These are phyloP conservation scores for Botryosphaeria agaves DNA, from an alignment of 2,329 filamentous ascomycete species.

Conservation along the genomic window DNA sequence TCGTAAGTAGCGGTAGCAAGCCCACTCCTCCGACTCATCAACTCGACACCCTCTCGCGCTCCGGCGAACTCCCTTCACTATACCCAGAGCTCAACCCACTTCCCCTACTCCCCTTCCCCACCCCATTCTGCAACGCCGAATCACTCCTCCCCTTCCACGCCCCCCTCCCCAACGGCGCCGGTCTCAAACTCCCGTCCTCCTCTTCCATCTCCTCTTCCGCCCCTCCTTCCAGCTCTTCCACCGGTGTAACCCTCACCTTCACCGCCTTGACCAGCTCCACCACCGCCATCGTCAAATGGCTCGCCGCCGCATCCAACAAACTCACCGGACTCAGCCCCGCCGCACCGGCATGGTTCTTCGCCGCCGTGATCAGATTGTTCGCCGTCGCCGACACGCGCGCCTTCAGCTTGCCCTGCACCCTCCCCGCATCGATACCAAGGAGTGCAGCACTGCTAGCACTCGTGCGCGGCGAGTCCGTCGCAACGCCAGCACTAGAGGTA, in stretches of 20 bases:
- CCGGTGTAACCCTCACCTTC: slow-evolving; percentile 64
- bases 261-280: slow-evolving; percentile 71
- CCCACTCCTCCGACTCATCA: no score
- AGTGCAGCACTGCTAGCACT: slow-evolving; percentile 12
- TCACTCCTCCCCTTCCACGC: no score
- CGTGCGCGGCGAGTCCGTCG: slow-evolving; percentile 9
- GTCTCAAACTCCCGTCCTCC: background rate
- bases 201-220: slow-evolving; percentile 34
- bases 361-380: slow-evolving; percentile 88
- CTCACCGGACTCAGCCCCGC: slow-evolving; percentile 85
- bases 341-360: slow-evolving; percentile 75
- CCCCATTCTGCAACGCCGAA: no score
- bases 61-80: no score
- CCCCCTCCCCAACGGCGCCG: no score
- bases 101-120: no score
- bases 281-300: slow-evolving; percentile 70
- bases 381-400: slow-evolving; percentile 77
- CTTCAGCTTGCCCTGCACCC: slow-evolving; percentile 54
- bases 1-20: no score
- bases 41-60: no score
- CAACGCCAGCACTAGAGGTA: no score
- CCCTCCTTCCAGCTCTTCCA: slow-evolving; percentile 60
- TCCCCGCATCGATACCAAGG: slow-evolving; percentile 30
- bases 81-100: no score
- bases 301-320: slow-evolving; percentile 79